These are phyloP conservation scores for Coelastrella sp. DNA, from an alignment of 139 green algal genomes.

Conservation along the genomic window DNA sequence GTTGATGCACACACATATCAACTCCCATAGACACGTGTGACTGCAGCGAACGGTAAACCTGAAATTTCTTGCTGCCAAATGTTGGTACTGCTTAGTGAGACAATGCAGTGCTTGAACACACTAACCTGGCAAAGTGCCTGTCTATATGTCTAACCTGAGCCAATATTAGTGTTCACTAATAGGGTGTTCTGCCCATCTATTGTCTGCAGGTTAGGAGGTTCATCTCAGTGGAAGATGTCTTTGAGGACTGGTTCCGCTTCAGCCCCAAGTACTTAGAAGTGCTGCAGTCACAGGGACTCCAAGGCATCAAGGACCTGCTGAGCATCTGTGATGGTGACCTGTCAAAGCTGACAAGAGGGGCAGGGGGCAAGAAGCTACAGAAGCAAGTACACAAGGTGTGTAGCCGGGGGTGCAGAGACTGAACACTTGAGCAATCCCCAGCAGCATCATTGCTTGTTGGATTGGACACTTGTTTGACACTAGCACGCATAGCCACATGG, in stretches of 20 bases:
- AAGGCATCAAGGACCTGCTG: constrained; percentile 2
- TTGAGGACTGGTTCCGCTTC: constrained; percentile 12
- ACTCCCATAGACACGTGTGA: too few relatives aligned
- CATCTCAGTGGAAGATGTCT: constrained; percentile 33
- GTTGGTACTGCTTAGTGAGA: too few relatives aligned
- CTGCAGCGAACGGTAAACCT: too few relatives aligned
- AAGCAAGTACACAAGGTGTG: neutral
- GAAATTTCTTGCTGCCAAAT: too few relatives aligned
- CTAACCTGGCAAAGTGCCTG: neutral
- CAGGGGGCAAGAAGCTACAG: neutral
- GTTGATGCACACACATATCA: too few relatives aligned
- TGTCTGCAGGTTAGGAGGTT: neutral
- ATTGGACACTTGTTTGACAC: too few relatives aligned
- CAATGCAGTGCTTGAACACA: neutral
- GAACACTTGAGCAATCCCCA: neutral
- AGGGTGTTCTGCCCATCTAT: neutral
- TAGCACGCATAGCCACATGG: too few relatives aligned
- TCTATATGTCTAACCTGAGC: neutral
- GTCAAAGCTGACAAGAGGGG: neutral
- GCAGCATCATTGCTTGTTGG: neutral
- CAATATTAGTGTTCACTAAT: neutral
- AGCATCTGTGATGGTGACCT: neutral
- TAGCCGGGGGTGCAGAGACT: neutral
- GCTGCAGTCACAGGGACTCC: neutral
- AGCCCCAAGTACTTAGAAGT: constrained; percentile 3